Evolutionary conservation across 2,329 filamentous ascomycete genomes (phyloP), one percentile per base, ranked within the genome.

Genomic region (Mycosphaerelloides madeirae): DNA sequence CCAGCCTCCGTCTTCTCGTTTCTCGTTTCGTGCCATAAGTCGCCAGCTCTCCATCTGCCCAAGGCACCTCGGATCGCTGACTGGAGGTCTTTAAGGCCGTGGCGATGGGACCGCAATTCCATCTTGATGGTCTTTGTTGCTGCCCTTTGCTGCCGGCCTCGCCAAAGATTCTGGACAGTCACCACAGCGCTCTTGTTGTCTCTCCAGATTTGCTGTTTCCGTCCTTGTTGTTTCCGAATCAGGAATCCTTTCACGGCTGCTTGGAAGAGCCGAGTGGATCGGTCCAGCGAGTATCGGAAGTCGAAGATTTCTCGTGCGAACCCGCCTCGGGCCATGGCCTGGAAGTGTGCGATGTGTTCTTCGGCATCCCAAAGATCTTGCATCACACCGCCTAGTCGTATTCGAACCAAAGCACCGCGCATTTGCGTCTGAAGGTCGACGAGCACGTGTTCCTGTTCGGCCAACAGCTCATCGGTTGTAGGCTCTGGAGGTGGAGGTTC

Each of bases 331-430:
- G 97, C 85, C 31, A 84, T 80, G 6, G 90, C 81, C 65, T 98
- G 94, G 8, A 98, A 73, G 41, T 95, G 84, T 33, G 91, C 70
- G 20, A 98, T 68, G 65, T 78, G 74, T 19, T 83, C 77, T 65
- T 98, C 93, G 11, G 79, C 77, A 50, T 93, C 85, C 93, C 93
- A 98, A 3, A 98, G 76, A 33, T 79, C 70, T 59, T 95, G 85
- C 93, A 98, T 97, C 43, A 81, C 76, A 38, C 84, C 74, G 3
- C 88, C 89, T 2, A 97, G 78, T 43, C 76, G 77, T 61, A 96
- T 75, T 43, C 93, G 80, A 37, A 87, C 65, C 51, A 94, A 64
- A 0, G 90, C 89, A 29, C 91, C 93, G 45, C 88, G 80, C 7
- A 90, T 79, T 63, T 96, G 89, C 29, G 86, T 81, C 64, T 98